Conservation (phyloP, 2,329 filamentous ascomycete species). For the Colletotrichum sp. region DNA sequence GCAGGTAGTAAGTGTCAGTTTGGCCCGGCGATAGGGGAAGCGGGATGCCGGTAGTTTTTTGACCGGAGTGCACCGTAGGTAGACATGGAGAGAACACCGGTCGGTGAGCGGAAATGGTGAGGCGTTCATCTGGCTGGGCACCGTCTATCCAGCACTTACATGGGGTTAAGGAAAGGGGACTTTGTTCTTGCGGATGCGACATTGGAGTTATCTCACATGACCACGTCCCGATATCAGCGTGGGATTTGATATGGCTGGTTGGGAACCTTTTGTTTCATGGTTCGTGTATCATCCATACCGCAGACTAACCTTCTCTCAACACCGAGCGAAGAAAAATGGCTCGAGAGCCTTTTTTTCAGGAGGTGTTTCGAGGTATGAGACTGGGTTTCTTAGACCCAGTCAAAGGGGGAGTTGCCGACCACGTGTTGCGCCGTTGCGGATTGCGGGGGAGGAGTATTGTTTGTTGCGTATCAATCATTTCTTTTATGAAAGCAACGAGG, state of each 20-base stretch:
- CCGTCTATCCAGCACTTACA: neutral
- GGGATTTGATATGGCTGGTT: neutral
- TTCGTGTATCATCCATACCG: neutral
- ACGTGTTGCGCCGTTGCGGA: neutral
- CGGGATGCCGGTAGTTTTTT: neutral
- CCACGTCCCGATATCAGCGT: neutral
- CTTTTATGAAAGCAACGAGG: neutral
- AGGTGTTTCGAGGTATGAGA: neutral
- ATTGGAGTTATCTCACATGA: neutral
- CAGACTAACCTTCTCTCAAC: neutral
- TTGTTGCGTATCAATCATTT: neutral
- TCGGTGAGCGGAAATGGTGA: neutral
- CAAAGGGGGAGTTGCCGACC: neutral
- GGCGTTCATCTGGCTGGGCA: neutral
- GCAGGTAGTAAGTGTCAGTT: neutral
- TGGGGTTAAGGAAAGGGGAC: neutral
- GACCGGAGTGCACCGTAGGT: neutral
- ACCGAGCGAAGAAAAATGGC: neutral
- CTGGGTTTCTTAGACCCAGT: neutral
- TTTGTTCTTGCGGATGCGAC: neutral
- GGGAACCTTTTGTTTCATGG: neutral
- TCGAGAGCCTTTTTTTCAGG: neutral
- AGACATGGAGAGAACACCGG: neutral
- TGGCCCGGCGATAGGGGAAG: neutral
- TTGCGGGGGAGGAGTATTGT: neutral